A percentile compares a stretch with the other conserved stretches of the same genome.
These are phyloP conservation scores for Hirsutella rhossiliensis DNA, from an alignment of 2,329 filamentous ascomycete genomes.

Conservation along the genomic window DNA sequence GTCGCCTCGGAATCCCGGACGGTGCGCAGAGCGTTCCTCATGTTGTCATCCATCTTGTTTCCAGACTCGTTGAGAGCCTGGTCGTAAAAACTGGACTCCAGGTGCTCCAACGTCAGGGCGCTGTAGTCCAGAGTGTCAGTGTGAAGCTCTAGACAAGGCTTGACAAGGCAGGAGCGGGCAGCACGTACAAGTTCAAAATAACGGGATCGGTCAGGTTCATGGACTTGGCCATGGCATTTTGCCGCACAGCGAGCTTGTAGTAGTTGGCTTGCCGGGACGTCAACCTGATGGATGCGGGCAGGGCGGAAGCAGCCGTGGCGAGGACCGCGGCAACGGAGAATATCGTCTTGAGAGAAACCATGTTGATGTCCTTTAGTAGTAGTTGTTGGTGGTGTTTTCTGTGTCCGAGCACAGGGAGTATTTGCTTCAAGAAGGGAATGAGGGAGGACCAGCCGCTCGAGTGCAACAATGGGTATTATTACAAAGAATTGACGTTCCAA, in stretches of 20 bases:
- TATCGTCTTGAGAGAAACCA: slow-evolving; percentile 12
- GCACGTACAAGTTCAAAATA: slow-evolving; percentile 45
- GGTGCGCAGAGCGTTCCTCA: slow-evolving; percentile 38
- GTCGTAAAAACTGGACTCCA: slow-evolving; percentile 62
- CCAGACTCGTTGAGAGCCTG: slow-evolving; percentile 58
- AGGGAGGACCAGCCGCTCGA: slow-evolving; percentile 3
- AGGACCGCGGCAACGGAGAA: slow-evolving; percentile 29
- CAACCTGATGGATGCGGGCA: slow-evolving; percentile 32
- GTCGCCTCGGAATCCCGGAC: slow-evolving; percentile 51
- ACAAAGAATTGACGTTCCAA: background rate
- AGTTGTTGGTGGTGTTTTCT: too few relatives aligned
- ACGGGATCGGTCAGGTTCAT: slow-evolving; percentile 38
- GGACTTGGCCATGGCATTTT: slow-evolving; percentile 34
- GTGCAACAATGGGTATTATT: too few relatives aligned
- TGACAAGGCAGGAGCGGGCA: background rate
- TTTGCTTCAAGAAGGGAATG: background rate
- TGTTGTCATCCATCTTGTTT: slow-evolving; percentile 23
- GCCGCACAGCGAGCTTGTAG: slow-evolving; percentile 34
- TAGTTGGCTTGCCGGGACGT: slow-evolving; percentile 31
- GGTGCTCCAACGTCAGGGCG: slow-evolving; percentile 62
- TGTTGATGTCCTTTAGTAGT: background rate
- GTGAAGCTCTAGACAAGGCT: background rate
- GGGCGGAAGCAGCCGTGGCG: slow-evolving; percentile 31
- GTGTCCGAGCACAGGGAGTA: too few relatives aligned
- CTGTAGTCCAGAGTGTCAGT: slow-evolving; percentile 4